Conservation (phyloP, 768 basidiomycete genomes). For the Tricholoma sp. region DNA sequence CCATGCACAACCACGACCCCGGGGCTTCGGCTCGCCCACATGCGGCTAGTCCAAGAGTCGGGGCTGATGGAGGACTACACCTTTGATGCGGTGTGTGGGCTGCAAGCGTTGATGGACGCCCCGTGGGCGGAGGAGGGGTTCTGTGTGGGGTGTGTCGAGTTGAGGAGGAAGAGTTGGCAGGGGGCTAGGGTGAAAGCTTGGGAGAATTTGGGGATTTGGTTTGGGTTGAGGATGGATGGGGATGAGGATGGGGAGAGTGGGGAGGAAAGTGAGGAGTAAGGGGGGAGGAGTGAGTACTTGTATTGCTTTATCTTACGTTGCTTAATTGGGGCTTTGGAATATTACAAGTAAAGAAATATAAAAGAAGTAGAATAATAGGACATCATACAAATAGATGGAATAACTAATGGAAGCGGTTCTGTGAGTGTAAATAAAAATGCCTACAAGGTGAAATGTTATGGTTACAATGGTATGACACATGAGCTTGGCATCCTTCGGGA, state of each 20-base stretch:
- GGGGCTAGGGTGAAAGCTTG: constrained; percentile 8
- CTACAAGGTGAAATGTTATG: too few species aligned
- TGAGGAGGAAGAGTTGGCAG: constrained; percentile 5
- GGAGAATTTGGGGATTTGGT: constrained; percentile 10
- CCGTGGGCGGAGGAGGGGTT: constrained; percentile 10
- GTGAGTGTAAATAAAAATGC: too few species aligned
- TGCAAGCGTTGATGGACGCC: constrained; percentile 9
- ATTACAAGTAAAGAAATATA: too few species aligned
- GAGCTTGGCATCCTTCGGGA: too few species aligned
- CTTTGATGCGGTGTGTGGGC: constrained; percentile 8
- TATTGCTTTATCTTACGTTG: too few species aligned
- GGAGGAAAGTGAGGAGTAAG: background rate
- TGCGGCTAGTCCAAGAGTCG: constrained; percentile 6
- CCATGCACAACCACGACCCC: constrained; percentile 3
- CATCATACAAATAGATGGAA: too few species aligned
- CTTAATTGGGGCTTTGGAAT: too few species aligned
- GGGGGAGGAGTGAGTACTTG: too few species aligned
- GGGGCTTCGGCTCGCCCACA: background rate
- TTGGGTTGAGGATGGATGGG: background rate
- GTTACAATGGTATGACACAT: too few species aligned
- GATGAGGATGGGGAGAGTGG: background rate
- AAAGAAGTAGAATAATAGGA: too few species aligned
- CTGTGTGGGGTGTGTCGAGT: constrained; percentile 5
- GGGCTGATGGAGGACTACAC: constrained; percentile 5
- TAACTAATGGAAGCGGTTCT: too few species aligned